Evolutionary conservation across 179 eudicot genomes (phyloP), one percentile per base, ranked within the genome.

Genomic region (Silene vulgaris): DNA sequence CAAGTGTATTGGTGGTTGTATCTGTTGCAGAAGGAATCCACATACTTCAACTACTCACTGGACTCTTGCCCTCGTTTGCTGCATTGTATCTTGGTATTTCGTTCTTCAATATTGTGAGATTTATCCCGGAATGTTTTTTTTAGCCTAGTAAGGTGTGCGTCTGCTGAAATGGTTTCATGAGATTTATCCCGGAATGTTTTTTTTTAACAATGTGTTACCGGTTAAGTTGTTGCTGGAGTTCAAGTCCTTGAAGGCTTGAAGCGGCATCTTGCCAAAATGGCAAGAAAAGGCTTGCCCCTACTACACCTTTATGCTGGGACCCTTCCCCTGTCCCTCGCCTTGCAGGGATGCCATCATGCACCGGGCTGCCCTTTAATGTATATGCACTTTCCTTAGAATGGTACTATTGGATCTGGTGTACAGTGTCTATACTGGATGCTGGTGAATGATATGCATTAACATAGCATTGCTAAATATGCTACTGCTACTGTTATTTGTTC

Each of bases 41-140:
- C 86, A 76, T 68, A 79, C 85, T 67, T 74, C 88, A 26, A 79
- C 80, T 73, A 50, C 92, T 37, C 86, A 75, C 63, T 88, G 90
- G 90, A 81, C 87, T 13, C 54, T 87, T 14, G 88, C 97, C 35
- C 84, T 92, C 12, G 43, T 88, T 82, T 88, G 88, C 88, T 94
- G 88, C 80, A 63, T 90, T 43, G 83, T 92, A 21, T 94, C 97
- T 79, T 92, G 98, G 98, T 92, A 90, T 71, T 72, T 65, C 14
- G 48, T 60, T 28, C 56, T 82, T 17, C 65, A 45, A 52, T 68
- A 11, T 3, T 16, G 2, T 32, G 64, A 40, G n/a, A n/a, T n/a
- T n/a, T n/a, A n/a, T n/a, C n/a, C n/a, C n/a, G n/a, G n/a, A n/a
- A n/a, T n/a, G n/a, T n/a, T n/a, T n/a, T n/a, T n/a, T 32, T 32